A percentile compares a stretch with the other conserved stretches of the same genome.
Evolutionary conservation across 345 rosid species (phyloP).

Genomic region (Pugionium dolabratum): DNA sequence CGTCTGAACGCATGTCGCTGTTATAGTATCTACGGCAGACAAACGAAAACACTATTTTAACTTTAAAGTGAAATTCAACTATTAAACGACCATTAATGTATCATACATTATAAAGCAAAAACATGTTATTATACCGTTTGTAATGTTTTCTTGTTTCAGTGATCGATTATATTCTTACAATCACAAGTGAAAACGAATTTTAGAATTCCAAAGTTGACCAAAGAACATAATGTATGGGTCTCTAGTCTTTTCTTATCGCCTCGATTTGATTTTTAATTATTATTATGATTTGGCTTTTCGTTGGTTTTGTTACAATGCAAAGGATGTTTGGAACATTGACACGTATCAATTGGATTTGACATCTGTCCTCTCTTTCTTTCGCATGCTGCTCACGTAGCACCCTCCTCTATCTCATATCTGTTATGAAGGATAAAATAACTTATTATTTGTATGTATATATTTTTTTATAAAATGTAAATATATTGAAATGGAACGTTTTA

Average conservation of each 20-base stretch:
- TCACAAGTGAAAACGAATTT: no score
- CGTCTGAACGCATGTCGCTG: no score
- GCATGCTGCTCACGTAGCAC: slow-evolving; percentile 43
- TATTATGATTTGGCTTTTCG: not conserved
- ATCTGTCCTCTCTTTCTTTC: slow-evolving; percentile 38
- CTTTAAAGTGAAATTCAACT: no score
- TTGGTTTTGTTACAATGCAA: slow-evolving; percentile 17
- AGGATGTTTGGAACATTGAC: slow-evolving; percentile 2
- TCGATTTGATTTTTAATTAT: slow-evolving; percentile 12
- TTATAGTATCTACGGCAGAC: no score
- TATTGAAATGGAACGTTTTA: no score
- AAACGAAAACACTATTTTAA: no score
- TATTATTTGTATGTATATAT: no score
- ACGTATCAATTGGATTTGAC: slow-evolving; percentile 36
- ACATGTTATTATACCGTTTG: no score
- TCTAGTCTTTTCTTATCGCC: slow-evolving; percentile 31
- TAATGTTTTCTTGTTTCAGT: not conserved
- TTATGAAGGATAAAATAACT: no score
- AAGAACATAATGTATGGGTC: slow-evolving; percentile 24
- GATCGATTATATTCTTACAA: not conserved
- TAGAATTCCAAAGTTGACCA: not conserved
- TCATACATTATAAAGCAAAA: no score
- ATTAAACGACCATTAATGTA: no score
- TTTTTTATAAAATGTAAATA: no score
- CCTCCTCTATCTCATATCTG: not conserved